phyloP scores from a whole-genome alignment of 345 rosid species.

The Gossypium arboreum region DNA sequence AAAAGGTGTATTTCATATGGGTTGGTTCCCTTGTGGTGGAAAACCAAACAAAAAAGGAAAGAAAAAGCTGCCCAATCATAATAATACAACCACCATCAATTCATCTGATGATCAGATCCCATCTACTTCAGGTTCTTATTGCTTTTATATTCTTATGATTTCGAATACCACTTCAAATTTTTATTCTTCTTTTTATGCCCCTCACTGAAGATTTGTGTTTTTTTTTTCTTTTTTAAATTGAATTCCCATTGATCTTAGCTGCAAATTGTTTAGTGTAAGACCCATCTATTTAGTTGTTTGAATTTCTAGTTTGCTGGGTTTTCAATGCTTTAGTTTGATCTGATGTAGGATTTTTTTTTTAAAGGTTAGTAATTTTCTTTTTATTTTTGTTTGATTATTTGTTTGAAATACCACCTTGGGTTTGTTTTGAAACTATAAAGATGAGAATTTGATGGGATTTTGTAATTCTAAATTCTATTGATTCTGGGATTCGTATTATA shows the following conservation, averaged over 20 bases:
- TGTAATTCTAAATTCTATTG: not conserved
- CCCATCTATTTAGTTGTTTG: constrained; percentile 9
- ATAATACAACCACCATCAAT: not conserved
- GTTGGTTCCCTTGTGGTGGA: constrained; percentile 51
- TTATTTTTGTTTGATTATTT: constrained; percentile 7
- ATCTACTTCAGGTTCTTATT: constrained; percentile 42
- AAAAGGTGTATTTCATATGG: constrained; percentile 31
- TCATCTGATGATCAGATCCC: constrained; percentile 47
- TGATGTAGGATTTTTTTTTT: constrained; percentile 14
- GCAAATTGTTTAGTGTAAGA: not conserved
- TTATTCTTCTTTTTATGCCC: not conserved
- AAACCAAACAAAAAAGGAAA: constrained; percentile 34
- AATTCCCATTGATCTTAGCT: constrained; percentile 1
- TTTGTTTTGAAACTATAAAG: not conserved
- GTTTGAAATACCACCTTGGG: constrained; percentile 11
- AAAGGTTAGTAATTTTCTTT: not conserved
- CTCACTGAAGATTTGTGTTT: not conserved
- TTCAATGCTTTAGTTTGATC: constrained; percentile 24
- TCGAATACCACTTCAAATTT: not conserved
- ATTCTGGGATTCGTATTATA: not conserved
- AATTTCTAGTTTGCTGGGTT: constrained; percentile 8
- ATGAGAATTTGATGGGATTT: not conserved
- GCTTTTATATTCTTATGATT: not conserved
- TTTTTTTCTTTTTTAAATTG: not conserved
- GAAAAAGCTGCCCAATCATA: constrained; percentile 24